Conservation (phyloP, 2,329 filamentous ascomycete genomes). For the Onygenales sp. region DNA sequence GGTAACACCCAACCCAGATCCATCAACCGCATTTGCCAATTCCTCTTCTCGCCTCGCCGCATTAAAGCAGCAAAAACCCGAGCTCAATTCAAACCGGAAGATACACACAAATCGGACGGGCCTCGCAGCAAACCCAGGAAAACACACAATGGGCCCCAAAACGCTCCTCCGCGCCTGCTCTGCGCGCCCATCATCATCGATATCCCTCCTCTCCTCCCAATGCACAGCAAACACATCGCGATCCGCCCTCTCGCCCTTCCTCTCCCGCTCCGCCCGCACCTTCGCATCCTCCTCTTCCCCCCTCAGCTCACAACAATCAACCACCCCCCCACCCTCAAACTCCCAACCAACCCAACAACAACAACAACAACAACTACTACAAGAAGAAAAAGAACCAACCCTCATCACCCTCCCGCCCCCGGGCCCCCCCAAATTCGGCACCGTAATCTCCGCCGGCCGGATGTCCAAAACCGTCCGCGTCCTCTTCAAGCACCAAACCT, state of each 20-base stretch:
- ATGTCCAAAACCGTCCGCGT: constrained; percentile 35
- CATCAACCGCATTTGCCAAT: too few species aligned
- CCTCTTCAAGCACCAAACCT: constrained; percentile 22
- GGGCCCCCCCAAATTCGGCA: constrained; percentile 17
- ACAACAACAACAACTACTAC: too few species aligned
- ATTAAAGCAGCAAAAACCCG: too few species aligned
- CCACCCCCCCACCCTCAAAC: background rate
- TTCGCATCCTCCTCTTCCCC: background rate
- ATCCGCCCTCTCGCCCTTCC: background rate
- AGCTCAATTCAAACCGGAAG: too few species aligned
- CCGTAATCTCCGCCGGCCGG: constrained; percentile 30
- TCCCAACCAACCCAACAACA: background rate
- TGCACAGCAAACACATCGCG: background rate
- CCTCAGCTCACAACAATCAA: background rate
- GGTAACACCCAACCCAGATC: background rate
- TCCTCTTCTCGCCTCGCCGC: too few species aligned
- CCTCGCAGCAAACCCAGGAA: too few species aligned
- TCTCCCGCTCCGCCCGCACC: background rate
- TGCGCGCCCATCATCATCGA: background rate
- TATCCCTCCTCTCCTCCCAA: background rate
- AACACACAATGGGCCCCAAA: constrained; percentile 4
- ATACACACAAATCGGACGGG: too few species aligned
- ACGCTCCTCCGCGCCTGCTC: background rate
- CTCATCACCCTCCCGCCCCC: background rate
- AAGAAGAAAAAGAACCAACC: too few species aligned